Evolutionary conservation across 2,329 filamentous ascomycete species (phyloP).

Genomic region (Hansfordia pulvinata): DNA sequence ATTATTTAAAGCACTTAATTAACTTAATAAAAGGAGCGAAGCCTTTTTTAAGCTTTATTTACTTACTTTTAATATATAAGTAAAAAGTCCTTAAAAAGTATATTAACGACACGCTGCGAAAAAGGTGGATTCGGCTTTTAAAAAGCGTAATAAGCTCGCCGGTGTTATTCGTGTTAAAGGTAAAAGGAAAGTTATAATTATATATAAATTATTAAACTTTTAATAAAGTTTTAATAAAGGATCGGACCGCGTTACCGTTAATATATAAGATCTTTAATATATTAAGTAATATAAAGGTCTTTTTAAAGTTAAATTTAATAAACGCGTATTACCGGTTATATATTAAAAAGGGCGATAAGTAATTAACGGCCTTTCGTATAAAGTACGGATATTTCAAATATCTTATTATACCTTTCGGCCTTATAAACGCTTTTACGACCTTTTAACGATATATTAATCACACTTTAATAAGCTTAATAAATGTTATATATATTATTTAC

Average conservation of each 20-base stretch:
- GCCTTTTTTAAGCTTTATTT: no score
- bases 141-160: no score
- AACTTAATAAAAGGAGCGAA: no score
- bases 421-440: slow-evolving; percentile 3
- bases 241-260: slow-evolving; percentile 1
- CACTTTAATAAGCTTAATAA: background rate
- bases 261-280: no score
- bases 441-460: background rate
- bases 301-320: slow-evolving; percentile 3
- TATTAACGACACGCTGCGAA: no score
- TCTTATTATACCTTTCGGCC: slow-evolving; percentile 5
- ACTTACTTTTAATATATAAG: no score
- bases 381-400: slow-evolving; percentile 7
- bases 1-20: no score
- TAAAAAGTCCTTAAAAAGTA: no score
- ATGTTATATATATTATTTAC: background rate
- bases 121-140: no score
- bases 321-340: slow-evolving; percentile 5
- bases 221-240: slow-evolving; percentile 1
- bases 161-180: slow-evolving; percentile 5
- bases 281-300: slow-evolving; percentile 5
- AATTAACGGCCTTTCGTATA: no score
- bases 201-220: no score
- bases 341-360: no score
- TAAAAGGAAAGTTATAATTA: slow-evolving; percentile 3